A percentile compares a stretch with the other conserved stretches of the same genome.
Evolutionary conservation across 306 rosid species (phyloP).

Genomic region (Cicer yamashitae): DNA sequence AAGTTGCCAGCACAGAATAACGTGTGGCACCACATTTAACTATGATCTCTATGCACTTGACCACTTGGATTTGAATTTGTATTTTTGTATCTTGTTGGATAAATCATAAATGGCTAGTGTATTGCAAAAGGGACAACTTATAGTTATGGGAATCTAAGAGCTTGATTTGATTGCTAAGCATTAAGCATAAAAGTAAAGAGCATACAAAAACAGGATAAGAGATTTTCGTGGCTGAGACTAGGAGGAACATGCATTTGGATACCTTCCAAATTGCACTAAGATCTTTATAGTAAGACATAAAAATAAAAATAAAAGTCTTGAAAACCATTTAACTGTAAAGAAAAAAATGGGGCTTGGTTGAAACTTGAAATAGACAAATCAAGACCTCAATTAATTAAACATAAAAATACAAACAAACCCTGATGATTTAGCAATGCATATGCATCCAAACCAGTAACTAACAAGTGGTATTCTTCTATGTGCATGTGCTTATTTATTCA

Average conservation of each 20-base stretch:
- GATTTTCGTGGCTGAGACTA: not conserved
- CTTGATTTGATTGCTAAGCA: not conserved
- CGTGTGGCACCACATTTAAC: conserved; percentile 1
- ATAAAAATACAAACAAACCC: conserved; percentile 18
- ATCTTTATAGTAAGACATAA: not conserved
- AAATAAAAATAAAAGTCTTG: not conserved
- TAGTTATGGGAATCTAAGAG: conserved; percentile 20
- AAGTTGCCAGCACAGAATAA: conserved; percentile 33
- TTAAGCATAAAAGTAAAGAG: conserved; percentile 8
- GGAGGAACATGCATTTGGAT: conserved; percentile 1
- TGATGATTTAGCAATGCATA: conserved; percentile 21
- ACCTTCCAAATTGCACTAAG: conserved; percentile 8
- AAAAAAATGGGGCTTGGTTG: conserved; percentile 22
- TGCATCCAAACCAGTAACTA: conserved; percentile 38
- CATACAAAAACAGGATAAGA: conserved; percentile 15
- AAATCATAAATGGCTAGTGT: conserved; percentile 15
- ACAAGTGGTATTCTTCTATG: conserved; percentile 31
- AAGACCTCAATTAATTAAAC: conserved; percentile 10
- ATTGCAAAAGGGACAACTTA: conserved; percentile 3
- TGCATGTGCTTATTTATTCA: conserved; percentile 44
- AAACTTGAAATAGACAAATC: conserved; percentile 19
- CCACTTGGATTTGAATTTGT: conserved; percentile 27
- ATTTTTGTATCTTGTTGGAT: conserved; percentile 28
- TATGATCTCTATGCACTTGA: not conserved
- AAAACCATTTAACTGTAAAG: conserved; percentile 2